These are phyloP conservation scores for Epipyxis sp. DNA, from an alignment of 108 stramenopile species.

Conservation along the genomic window DNA sequence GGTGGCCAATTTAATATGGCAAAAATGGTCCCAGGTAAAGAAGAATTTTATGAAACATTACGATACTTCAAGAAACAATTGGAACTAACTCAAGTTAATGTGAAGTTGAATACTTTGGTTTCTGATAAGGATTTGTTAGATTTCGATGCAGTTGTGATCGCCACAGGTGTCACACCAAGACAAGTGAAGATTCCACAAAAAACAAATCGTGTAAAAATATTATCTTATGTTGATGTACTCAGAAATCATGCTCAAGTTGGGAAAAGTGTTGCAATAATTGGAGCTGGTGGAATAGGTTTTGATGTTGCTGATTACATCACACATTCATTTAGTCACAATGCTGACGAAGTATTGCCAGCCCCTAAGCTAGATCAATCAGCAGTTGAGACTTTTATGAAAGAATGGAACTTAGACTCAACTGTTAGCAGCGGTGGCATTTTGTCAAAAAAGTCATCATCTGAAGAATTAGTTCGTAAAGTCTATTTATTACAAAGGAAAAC, in stretches of 20 bases:
- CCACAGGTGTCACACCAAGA: slow-evolving; percentile 87
- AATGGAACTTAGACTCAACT: slow-evolving; percentile 84
- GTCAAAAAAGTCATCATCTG: slow-evolving; percentile 60
- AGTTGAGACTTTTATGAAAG: slow-evolving; percentile 70
- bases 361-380: slow-evolving; percentile 55
- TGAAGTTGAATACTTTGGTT: slow-evolving; percentile 42
- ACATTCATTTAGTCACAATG: slow-evolving; percentile 48
- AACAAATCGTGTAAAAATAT: slow-evolving; percentile 75
- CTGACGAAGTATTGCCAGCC: not conserved
- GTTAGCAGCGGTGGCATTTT: slow-evolving; percentile 42
- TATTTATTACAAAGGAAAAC: slow-evolving; percentile 86
- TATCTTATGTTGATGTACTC: slow-evolving; percentile 90
- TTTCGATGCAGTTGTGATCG: slow-evolving; percentile 81
- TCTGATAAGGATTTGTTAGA: slow-evolving; percentile 27
- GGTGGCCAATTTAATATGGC: slow-evolving; percentile 95
- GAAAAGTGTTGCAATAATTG: slow-evolving; percentile 81
- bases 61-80: slow-evolving; percentile 73
- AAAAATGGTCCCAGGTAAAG: slow-evolving; percentile 89
- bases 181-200: slow-evolving; percentile 66
- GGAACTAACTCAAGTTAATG: slow-evolving; percentile 44
- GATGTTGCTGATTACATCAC: slow-evolving; percentile 89
- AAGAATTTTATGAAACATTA: slow-evolving; percentile 96
- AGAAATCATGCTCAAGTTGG: slow-evolving; percentile 66
- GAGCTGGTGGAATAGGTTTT: slow-evolving; percentile 97
- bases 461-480: slow-evolving; percentile 63